Conservation (phyloP, 1,284 basidiomycete species). For the Malassezia restricta region DNA sequence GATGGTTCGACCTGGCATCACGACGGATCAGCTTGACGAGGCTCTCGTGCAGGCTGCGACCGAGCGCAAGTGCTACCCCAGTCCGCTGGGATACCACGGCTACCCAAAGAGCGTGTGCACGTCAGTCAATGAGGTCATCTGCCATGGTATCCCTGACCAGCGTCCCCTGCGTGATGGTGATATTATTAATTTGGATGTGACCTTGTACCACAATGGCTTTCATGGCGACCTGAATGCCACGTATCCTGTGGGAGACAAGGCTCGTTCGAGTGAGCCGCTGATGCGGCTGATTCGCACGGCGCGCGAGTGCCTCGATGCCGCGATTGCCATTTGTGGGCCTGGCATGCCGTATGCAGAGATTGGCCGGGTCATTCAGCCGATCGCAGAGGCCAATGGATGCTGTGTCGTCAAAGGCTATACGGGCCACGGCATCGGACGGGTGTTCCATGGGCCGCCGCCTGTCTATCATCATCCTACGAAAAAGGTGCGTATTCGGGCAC, state of each 20-base stretch:
- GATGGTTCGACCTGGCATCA: constrained; percentile 72
- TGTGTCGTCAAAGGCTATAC: constrained; percentile 64
- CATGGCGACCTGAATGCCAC: constrained; percentile 45
- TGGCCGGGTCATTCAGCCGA: constrained; percentile 60
- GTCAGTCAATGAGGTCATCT: constrained; percentile 85
- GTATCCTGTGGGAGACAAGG: constrained; percentile 37
- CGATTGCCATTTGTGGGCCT: constrained; percentile 65
- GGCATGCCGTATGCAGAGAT: constrained; percentile 62
- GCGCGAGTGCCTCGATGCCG: constrained; percentile 57
- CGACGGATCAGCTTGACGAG: constrained; percentile 79
- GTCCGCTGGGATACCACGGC: constrained; percentile 78
- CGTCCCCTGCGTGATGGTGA: constrained; percentile 32
- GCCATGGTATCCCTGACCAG: constrained; percentile 58
- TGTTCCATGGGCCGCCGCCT: constrained; percentile 73
- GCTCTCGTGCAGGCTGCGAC: constrained; percentile 89
- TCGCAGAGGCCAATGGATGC: constrained; percentile 48
- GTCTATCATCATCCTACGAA: constrained; percentile 57
- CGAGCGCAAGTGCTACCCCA: constrained; percentile 83
- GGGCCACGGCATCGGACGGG: constrained; percentile 74
- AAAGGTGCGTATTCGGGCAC: constrained; percentile 14
- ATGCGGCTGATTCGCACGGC: constrained; percentile 38
- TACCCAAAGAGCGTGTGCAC: constrained; percentile 97
- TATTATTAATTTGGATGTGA: constrained; percentile 47
- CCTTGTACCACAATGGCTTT: constrained; percentile 50
- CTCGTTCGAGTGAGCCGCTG: constrained; percentile 23